phyloP scores from a whole-genome alignment of 2,329 filamentous ascomycete species.

The Nigrograna mackinnonii region DNA sequence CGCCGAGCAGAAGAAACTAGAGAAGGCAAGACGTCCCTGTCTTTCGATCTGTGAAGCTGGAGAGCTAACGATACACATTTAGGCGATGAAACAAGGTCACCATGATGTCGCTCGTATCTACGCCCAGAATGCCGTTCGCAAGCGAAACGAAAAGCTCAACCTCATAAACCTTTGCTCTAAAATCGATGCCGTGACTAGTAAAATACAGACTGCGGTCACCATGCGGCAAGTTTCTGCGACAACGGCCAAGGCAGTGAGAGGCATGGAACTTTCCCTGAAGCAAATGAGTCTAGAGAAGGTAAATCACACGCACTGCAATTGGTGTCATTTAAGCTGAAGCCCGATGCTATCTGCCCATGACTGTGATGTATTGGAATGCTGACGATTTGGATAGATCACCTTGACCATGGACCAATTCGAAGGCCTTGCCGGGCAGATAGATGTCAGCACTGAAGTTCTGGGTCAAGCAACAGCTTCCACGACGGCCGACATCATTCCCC shows the following conservation, averaged over 20 bases:
- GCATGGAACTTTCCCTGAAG: constrained; percentile 66
- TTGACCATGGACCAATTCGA: constrained; percentile 70
- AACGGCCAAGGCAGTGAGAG: constrained; percentile 65
- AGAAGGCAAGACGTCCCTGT: constrained; percentile 48
- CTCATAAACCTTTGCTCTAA: constrained; percentile 59
- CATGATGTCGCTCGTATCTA: constrained; percentile 66
- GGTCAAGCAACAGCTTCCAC: constrained; percentile 82
- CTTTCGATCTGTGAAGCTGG: constrained; percentile 3
- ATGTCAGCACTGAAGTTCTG: constrained; percentile 68
- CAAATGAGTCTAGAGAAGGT: constrained; percentile 67
- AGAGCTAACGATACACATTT: too few species aligned
- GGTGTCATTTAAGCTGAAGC: background rate
- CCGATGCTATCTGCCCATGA: background rate
- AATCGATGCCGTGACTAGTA: constrained; percentile 62
- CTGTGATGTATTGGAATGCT: background rate
- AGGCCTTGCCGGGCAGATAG: constrained; percentile 57
- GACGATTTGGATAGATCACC: constrained; percentile 53
- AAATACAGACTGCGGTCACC: constrained; percentile 66
- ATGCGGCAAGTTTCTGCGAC: constrained; percentile 64
- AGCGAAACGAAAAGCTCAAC: constrained; percentile 65
- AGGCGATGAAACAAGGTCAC: constrained; percentile 64
- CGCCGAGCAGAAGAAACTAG: constrained; percentile 63
- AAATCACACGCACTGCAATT: constrained; percentile 12
- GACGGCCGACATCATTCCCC: constrained; percentile 72
- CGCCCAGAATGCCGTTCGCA: constrained; percentile 65